These are phyloP conservation scores for Nasturtium officinale DNA, from an alignment of 345 rosid species.

Conservation along the genomic window DNA sequence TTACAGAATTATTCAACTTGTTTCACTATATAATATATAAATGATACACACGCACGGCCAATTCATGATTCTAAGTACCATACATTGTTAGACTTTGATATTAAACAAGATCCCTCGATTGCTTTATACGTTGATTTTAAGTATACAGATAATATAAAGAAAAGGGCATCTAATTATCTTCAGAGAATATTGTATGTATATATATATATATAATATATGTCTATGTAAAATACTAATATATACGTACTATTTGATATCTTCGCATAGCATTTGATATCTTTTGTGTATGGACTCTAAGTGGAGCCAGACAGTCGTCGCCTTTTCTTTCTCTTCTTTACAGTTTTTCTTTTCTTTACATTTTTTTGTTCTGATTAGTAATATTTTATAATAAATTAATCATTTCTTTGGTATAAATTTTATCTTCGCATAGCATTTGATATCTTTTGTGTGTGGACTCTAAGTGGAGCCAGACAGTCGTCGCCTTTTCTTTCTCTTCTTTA, in stretches of 20 bases:
- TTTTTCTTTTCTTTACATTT: too few relatives aligned
- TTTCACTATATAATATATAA: constrained; percentile 4
- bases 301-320: constrained; percentile 41
- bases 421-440: constrained; percentile 26
- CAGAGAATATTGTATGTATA: constrained; percentile 10
- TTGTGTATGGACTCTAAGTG: constrained; percentile 36
- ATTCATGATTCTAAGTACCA: constrained; percentile 13
- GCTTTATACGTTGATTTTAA: constrained; percentile 34
- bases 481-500: constrained; percentile 32
- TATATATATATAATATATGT: background rate
- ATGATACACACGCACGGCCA: constrained; percentile 17
- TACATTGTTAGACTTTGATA: background rate
- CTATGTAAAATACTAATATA: background rate
- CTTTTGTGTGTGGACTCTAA: constrained; percentile 29
- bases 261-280: constrained; percentile 27
- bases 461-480: constrained; percentile 43
- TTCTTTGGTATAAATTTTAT: constrained; percentile 18
- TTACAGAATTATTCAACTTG: constrained; percentile 13
- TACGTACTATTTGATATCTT: constrained; percentile 29
- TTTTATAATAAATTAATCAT: background rate
- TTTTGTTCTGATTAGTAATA: background rate
- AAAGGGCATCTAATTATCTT: constrained; percentile 38
- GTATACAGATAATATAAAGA: constrained; percentile 34
- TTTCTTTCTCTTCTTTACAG: constrained; percentile 26
- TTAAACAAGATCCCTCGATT: constrained; percentile 1